Evolutionary conservation across 768 basidiomycete species (phyloP), one percentile per base, ranked within the genome.

Genomic region (Podaxis rugospora): DNA sequence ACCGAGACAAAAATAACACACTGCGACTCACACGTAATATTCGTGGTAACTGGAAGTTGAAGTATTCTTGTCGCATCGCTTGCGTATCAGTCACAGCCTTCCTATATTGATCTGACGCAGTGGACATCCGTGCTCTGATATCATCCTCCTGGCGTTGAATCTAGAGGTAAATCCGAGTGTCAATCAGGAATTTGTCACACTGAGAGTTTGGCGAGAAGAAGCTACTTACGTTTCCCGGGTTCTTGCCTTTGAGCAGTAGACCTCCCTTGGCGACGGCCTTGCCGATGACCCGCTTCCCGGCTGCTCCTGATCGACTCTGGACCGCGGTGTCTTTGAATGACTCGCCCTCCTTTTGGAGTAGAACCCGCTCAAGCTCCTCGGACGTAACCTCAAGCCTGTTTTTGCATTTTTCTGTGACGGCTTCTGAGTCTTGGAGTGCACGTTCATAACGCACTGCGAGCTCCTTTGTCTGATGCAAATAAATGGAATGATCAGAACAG

Each of bases 111-210:
- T 98, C 96, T 25, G 92, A 93, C 9, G 91, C 86, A 50, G 78
- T 76, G 5, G 93, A 94, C 80, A 98, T 87, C 65, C 95, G 82
- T 32, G 83, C 78, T 59, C 97, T 80, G 53, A 96, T 86, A 70
- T 98, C 97, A 66, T 98, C 97, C 72, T 98, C 97, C 74, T 97
- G 95, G 60, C 90, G 82, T 75, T 89, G 89, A 58, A 97, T 87
- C 86, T 95, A 66, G 21, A 68, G 55, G 50, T 11, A 51, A 56
- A 61, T 56, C 61, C 64, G 35, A 42, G 51, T 44, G 14, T 27
- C 7, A 35, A 36, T 37, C 23, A 47, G n/a, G 9, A n/a, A 10
- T 55, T 16, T 7, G 51, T 23, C 13, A 16, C 57, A 52, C 56
- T 50, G 47, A 28, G 50, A 7, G 9, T 7, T 32, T 32, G 32